A percentile compares a stretch with the other conserved stretches of the same genome.
Evolutionary conservation across 306 rosid species (phyloP).

Genomic region (Mimosa pudica): DNA sequence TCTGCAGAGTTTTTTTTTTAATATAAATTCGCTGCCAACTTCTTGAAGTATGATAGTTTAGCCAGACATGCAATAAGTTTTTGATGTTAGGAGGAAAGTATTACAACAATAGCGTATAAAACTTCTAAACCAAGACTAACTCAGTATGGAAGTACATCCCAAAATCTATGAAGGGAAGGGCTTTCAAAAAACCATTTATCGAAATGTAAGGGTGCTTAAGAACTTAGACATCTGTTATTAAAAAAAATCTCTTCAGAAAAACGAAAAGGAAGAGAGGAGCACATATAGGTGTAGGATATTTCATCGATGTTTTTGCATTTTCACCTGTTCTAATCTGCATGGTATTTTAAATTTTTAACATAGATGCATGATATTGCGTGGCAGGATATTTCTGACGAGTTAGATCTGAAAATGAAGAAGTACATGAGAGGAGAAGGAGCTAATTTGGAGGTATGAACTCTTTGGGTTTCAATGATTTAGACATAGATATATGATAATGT

Average conservation of each 20-base stretch:
- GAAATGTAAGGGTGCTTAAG: neutral
- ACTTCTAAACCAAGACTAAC: neutral
- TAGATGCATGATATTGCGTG: neutral
- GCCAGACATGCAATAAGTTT: neutral
- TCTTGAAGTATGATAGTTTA: neutral
- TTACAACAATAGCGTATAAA: neutral
- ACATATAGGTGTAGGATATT: conserved; percentile 16
- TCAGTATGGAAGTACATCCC: neutral
- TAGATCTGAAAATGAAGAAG: conserved; percentile 61
- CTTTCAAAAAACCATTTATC: neutral
- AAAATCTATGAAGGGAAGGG: neutral
- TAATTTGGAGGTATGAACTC: conserved; percentile 59
- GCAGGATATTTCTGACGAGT: conserved; percentile 64
- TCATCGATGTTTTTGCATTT: neutral
- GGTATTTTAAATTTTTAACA: neutral
- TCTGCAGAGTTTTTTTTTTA: neutral
- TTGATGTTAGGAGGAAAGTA: neutral
- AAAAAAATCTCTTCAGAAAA: neutral
- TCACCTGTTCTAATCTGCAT: too few relatives aligned
- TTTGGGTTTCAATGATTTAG: conserved; percentile 12
- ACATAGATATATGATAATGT: neutral
- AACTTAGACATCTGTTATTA: neutral
- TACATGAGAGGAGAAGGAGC: conserved; percentile 78
- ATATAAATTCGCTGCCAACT: neutral
- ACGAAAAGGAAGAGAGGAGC: neutral